Conservation (phyloP, 495 filamentous ascomycete species). For the Annulohypoxylon bovei region DNA sequence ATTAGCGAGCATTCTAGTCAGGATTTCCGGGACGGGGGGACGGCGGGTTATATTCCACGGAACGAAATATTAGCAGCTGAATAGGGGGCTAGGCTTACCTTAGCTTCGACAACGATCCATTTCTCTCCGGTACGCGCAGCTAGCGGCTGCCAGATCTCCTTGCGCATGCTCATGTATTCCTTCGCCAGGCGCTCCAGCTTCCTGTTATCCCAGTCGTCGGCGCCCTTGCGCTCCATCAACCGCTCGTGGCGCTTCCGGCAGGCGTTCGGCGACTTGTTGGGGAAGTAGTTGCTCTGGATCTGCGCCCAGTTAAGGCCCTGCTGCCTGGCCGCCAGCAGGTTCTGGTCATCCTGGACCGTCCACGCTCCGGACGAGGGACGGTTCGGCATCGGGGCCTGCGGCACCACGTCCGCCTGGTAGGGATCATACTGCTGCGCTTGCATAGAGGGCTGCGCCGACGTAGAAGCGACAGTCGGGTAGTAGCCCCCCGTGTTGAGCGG, state of each 20-base stretch:
- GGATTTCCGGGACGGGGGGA: not conserved
- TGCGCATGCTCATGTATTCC: conserved; percentile 73
- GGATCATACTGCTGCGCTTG: conserved; percentile 50
- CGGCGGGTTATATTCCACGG: not conserved
- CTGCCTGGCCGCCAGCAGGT: conserved; percentile 68
- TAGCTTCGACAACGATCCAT: conserved; percentile 75
- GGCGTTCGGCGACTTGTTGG: conserved; percentile 77
- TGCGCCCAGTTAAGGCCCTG: conserved; percentile 76
- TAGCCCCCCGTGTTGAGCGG: conserved; percentile 43
- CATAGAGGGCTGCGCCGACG: conserved; percentile 43
- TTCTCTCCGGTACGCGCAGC: conserved; percentile 71
- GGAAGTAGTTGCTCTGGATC: conserved; percentile 74
- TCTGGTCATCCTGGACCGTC: conserved; percentile 71
- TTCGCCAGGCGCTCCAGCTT: conserved; percentile 72
- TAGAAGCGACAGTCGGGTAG: conserved; percentile 43
- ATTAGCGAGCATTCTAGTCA: not conserved
- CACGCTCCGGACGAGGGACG: conserved; percentile 67
- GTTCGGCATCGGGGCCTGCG: conserved; percentile 51
- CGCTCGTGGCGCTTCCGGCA: conserved; percentile 82
- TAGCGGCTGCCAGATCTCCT: conserved; percentile 76
- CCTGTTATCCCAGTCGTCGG: conserved; percentile 73
- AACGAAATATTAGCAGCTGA: not conserved
- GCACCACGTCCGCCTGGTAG: conserved; percentile 46
- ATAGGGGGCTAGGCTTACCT: conserved; percentile 59
- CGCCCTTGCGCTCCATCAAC: conserved; percentile 71